phyloP scores from a whole-genome alignment of 2,329 filamentous ascomycete species.

The Diaporthe longicolla region DNA sequence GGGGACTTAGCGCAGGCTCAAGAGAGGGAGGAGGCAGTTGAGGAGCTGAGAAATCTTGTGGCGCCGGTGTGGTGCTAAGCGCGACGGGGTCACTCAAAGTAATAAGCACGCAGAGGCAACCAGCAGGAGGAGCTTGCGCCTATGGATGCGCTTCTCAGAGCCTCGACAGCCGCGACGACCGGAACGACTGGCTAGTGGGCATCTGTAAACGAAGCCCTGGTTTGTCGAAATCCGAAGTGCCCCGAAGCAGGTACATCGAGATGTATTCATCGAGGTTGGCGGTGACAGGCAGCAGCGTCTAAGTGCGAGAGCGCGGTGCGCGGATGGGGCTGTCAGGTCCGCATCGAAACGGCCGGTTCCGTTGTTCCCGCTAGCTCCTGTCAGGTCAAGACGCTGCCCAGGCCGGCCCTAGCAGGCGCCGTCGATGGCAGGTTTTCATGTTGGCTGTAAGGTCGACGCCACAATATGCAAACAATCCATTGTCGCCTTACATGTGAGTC shows the following conservation, averaged over 20 bases:
- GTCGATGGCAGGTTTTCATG: conserved; percentile 27
- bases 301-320: neutral
- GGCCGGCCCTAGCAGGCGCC: conserved; percentile 27
- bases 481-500: conserved; percentile 29
- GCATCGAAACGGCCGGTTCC: conserved; percentile 39
- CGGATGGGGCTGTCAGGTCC: conserved; percentile 16
- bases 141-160: neutral
- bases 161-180: conserved; percentile 30
- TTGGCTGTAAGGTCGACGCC: conserved; percentile 31
- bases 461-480: conserved; percentile 25
- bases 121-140: conserved; percentile 14
- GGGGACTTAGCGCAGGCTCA: neutral
- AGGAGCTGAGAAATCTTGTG: conserved; percentile 2
- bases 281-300: neutral
- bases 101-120: neutral
- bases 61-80: conserved; percentile 14
- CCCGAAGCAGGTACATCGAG: neutral
- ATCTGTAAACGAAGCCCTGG: conserved; percentile 5
- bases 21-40: neutral
- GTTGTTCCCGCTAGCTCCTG: conserved; percentile 29
- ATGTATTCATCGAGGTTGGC: neutral
- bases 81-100: conserved; percentile 5
- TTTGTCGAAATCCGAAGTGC: neutral
- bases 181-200: neutral
- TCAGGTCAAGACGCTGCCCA: conserved; percentile 9